These are phyloP conservation scores for Euphrasia arctica DNA, from an alignment of 305 asterid genomes.

Conservation along the genomic window DNA sequence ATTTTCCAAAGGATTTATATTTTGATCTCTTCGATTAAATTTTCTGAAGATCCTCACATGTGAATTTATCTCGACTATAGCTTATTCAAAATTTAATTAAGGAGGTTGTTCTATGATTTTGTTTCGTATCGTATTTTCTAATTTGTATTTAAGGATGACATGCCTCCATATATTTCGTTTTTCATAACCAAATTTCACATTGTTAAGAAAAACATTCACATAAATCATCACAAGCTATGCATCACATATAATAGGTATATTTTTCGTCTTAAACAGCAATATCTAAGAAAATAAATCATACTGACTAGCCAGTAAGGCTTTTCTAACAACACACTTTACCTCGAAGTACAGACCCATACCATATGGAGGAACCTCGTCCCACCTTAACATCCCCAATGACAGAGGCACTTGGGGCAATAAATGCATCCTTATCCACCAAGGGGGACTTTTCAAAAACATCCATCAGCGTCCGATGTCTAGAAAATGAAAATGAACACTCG, in stretches of 20 bases:
- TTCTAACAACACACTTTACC: conserved; percentile 41
- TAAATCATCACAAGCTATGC: conserved; percentile 8
- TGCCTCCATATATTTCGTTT: neutral
- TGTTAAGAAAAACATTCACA: neutral
- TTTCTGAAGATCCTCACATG: neutral
- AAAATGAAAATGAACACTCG: conserved; percentile 38
- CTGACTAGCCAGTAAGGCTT: conserved; percentile 14
- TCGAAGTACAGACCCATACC: conserved; percentile 93
- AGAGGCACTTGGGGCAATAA: conserved; percentile 89
- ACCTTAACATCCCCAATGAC: conserved; percentile 83
- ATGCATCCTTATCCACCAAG: conserved; percentile 69
- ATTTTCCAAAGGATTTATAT: neutral
- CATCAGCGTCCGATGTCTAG: conserved; percentile 86
- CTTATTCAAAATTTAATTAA: conserved; percentile 4
- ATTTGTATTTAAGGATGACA: neutral
- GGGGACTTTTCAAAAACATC: conserved; percentile 69
- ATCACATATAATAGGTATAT: conserved; percentile 2
- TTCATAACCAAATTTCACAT: neutral
- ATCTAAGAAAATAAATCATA: conserved; percentile 5
- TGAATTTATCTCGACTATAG: conserved; percentile 6
- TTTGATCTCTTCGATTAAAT: neutral
- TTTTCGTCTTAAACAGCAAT: conserved; percentile 17
- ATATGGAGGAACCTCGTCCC: conserved; percentile 75
- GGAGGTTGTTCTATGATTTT: conserved; percentile 10
- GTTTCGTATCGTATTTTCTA: neutral